Base-by-base conservation (phyloP, 1,284 basidiomycete genomes). In the Salmacisia buchloeana region DNA sequence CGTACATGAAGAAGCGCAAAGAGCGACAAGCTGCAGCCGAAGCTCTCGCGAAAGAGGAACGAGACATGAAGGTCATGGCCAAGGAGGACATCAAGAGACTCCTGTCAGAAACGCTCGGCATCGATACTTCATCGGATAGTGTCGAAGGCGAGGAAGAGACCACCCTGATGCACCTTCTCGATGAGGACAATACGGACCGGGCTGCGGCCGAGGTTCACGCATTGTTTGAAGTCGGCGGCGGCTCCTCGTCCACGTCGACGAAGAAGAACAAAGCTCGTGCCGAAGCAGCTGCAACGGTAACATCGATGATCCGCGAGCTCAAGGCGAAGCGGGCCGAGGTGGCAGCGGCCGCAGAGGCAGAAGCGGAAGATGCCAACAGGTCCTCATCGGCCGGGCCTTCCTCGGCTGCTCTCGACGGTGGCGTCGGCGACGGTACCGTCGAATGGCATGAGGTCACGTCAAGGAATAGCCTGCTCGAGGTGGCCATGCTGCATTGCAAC, bases 401-500 rank as follows among this genome's bases (percentile, higher is more conserved):
- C n/a, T n/a, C n/a, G n/a, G n/a, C n/a, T n/a, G n/a, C n/a, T n/a
- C n/a, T n/a, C n/a, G n/a, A n/a, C 29, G 21, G 9, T 33, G 49
- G 27, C 25, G 21, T 18, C 49, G 41, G 41, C 4, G 49, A 54
- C n/a, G 49, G 49, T 7, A 31, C 49, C 10, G 35, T 38, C 23
- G 56, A 70, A 21, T 99, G 94, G 96, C 90, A 96, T 75, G 92
- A 96, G 60, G 84, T 94, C 39, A 94, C 93, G 0, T 91, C 93
- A 1, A 87, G 88, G 39, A 98, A 97, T 80, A 93, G 92, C 23
- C 86, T 98, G 25, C 88, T 87, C 18, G 94, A 97, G 66, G 93
- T 98, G 13, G 94, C 93, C 0, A 86, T 86, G 54, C 83, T 98
- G 3, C 92, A 99, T 79, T 96, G 92, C 77, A 86, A 85, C 6